Base-by-base conservation (phyloP, 2,329 filamentous ascomycete species). In the Sporothrix pallida region DNA sequence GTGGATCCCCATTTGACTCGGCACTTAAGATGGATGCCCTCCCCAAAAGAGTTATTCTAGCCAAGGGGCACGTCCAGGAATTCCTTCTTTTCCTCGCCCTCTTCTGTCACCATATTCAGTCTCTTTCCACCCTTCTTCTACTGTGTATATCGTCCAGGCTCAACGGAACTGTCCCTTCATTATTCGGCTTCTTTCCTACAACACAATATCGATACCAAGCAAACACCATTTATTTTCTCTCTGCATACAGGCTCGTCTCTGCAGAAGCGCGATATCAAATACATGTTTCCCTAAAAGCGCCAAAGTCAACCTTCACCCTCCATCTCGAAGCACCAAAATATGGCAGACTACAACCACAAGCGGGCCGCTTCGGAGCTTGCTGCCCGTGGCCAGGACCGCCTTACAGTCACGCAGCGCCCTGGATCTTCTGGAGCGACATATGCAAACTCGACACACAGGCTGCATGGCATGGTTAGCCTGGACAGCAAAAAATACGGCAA, bases 311-410 rank as follows among this genome's bases (percentile, higher is more conserved):
- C 46, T 13, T 46, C 20, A 46, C 12, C 63, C 20, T 68, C 13
- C 5, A 50, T 31, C 31, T 68, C 20, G 63, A 68, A 20, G 37
- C 46, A 50, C 42, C 46, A 7, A 44, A 63, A 23, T 17, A 72
- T 70, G 56, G 70, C 70, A 37, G 71, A 74, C 63, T 65, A 70
- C 54, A 65, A 48, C 23, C 73, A 74, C 46, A 74, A 42, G 67
- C 73, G 73, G 17, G 70, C 73, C 26, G 46, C 50, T 42, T 74
- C 73, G 15, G 73, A 74, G 23, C 56, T 74, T 17, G 70, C 20
- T 9, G 9, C n/a, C 31, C 31, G n/a, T 15, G 42, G 13, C 42
- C 52, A 50, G n/a, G 15, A 48, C 17, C 67, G 26, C 15, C 4
- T 20, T 42, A 10, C 8, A 42, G 48, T 23, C 26, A 54, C 15